Evolutionary conservation across 2,329 filamentous ascomycete species (phyloP).

Genomic region (Acrocalymma vagum): DNA sequence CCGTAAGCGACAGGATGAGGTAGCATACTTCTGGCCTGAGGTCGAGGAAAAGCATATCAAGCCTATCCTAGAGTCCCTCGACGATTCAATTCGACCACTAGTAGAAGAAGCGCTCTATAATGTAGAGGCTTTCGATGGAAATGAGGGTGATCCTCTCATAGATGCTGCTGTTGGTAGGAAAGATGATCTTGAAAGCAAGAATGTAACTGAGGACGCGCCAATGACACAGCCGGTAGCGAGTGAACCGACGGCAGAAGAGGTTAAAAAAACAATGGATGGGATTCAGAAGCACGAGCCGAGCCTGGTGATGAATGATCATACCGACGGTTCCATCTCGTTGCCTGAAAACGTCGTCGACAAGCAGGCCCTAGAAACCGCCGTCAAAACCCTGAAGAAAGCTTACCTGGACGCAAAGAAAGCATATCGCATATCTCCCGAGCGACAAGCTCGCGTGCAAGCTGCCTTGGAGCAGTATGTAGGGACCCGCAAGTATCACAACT

Average conservation of each 20-base stretch:
- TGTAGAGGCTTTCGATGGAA: conserved; percentile 40
- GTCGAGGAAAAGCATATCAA: conserved; percentile 84
- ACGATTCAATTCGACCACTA: conserved; percentile 68
- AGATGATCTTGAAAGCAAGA: conserved; percentile 21
- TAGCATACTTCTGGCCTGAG: conserved; percentile 81
- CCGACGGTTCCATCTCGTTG: conserved; percentile 39
- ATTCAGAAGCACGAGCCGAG: conserved; percentile 35
- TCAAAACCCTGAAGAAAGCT: conserved; percentile 73
- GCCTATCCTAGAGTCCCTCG: conserved; percentile 68
- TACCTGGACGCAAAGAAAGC: conserved; percentile 84
- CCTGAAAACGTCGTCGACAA: conserved; percentile 37
- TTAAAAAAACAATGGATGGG: conserved; percentile 30
- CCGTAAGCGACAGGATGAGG: conserved; percentile 75
- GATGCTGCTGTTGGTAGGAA: conserved; percentile 41
- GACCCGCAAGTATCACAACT: conserved; percentile 95
- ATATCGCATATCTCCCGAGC: conserved; percentile 79
- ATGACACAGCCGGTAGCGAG: conserved; percentile 12
- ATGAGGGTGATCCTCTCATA: conserved; percentile 41
- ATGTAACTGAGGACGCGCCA: conserved; percentile 9
- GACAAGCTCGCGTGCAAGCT: conserved; percentile 78
- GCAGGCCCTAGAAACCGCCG: conserved; percentile 51
- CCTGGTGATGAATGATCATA: conserved; percentile 32
- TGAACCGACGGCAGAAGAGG: conserved; percentile 26
- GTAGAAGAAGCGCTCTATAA: conserved; percentile 69
- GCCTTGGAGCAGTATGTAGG: conserved; percentile 80